A percentile compares a stretch with the other conserved stretches of the same genome.
Conservation (phyloP, 805 yeast genomes). For the Wickerhamiella bombiphila region DNA sequence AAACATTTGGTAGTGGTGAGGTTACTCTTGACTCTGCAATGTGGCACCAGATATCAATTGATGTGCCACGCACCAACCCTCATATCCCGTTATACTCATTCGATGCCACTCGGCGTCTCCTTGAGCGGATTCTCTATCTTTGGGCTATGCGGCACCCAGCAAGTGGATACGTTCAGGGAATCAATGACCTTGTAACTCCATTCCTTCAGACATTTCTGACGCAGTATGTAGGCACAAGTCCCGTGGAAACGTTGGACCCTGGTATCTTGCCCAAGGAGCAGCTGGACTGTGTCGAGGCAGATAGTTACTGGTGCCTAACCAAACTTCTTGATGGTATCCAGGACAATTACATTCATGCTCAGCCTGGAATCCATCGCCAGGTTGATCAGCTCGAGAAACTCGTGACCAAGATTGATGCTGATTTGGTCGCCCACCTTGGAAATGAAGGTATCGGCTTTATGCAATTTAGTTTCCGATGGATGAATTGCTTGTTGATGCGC, state of each 20-base stretch:
- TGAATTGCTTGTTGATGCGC: conserved; percentile 94
- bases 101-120: conserved; percentile 57
- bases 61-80: conserved; percentile 89
- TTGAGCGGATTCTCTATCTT: conserved; percentile 67
- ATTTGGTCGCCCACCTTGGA: conserved; percentile 58
- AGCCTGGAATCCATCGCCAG: conserved; percentile 91
- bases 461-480: conserved; percentile 95
- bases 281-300: conserved; percentile 70
- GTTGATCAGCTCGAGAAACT: conserved; percentile 60
- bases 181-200: conserved; percentile 86
- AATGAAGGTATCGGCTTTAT: conserved; percentile 81
- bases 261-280: conserved; percentile 41
- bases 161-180: conserved; percentile 95
- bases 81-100: conserved; percentile 56
- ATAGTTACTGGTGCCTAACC: conserved; percentile 92
- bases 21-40: conserved; percentile 48
- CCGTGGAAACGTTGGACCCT: conserved; percentile 46
- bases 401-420: conserved; percentile 65
- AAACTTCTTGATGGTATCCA: conserved; percentile 86
- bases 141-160: conserved; percentile 98
- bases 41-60: conserved; percentile 93
- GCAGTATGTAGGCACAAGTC: conserved; percentile 40
- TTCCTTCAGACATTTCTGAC: conserved; percentile 74
- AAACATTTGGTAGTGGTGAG: conserved; percentile 39
- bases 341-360: conserved; percentile 94